Conservation (phyloP, 768 basidiomycete species). For the Naganishia randhawae region DNA sequence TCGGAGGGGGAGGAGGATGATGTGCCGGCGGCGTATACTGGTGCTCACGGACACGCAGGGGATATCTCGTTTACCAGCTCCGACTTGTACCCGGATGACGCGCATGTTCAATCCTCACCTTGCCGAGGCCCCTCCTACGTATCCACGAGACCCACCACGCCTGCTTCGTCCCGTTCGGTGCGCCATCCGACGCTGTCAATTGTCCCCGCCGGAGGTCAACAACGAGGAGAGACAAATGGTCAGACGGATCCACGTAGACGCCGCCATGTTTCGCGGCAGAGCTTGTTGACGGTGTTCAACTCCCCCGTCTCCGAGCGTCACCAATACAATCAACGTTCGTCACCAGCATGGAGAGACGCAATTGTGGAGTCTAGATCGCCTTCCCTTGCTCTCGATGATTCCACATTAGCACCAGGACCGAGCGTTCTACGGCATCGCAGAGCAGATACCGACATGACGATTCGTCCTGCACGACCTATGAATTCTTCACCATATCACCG, state of each 20-base stretch:
- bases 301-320: not conserved
- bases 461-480: not conserved
- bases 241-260: not conserved
- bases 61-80: not conserved
- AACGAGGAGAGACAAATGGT: not conserved
- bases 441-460: not conserved
- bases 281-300: conserved; percentile 9
- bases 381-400: not conserved
- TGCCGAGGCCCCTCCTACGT: not conserved
- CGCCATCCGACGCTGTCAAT: too few relatives aligned
- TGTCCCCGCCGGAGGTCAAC: too few relatives aligned
- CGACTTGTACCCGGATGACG: not conserved
- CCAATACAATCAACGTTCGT: not conserved
- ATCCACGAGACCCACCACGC: conserved; percentile 1
- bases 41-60: not conserved
- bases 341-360: not conserved
- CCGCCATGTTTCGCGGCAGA: not conserved
- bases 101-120: not conserved
- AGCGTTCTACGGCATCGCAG: not conserved
- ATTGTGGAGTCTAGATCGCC: not conserved
- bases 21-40: not conserved
- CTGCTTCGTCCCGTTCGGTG: not conserved
- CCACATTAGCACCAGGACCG: not conserved
- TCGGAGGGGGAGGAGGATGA: not conserved
- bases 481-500: not conserved